Evolutionary conservation across 192 early-diverging fungal species (phyloP).

Genomic region (Backusella morwellensis): DNA sequence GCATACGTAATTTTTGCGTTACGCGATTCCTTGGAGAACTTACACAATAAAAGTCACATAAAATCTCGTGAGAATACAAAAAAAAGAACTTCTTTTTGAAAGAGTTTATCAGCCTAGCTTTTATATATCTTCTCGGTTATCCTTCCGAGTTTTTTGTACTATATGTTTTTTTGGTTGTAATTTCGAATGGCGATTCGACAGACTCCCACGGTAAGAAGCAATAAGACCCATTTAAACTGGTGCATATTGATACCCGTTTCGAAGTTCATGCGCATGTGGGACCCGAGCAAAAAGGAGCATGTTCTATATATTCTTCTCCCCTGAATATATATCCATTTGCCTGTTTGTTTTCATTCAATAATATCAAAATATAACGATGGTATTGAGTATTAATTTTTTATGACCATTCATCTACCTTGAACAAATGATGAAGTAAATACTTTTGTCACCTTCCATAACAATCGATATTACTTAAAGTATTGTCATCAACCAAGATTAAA

Average conservation of each 20-base stretch:
- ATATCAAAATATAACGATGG: not conserved
- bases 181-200: not conserved
- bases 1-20: conserved; percentile 9
- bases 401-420: not conserved
- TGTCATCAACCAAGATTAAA: not conserved
- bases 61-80: conserved; percentile 5
- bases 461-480: not conserved
- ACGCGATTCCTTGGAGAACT: not conserved
- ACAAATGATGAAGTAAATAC: not conserved
- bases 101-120: not conserved
- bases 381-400: not conserved
- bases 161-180: not conserved
- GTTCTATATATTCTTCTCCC: not conserved
- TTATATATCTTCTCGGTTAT: not conserved
- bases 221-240: not conserved
- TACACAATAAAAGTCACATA: not conserved
- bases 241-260: not conserved
- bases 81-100: not conserved
- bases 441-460: not conserved
- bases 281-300: not conserved
- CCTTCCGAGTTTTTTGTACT: not conserved
- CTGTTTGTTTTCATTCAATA: not conserved
- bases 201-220: not conserved
- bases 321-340: not conserved
- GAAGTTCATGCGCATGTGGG: not conserved